Evolutionary conservation across 2,329 filamentous ascomycete genomes (phyloP).

Genomic region (Alternaria conjuncta): DNA sequence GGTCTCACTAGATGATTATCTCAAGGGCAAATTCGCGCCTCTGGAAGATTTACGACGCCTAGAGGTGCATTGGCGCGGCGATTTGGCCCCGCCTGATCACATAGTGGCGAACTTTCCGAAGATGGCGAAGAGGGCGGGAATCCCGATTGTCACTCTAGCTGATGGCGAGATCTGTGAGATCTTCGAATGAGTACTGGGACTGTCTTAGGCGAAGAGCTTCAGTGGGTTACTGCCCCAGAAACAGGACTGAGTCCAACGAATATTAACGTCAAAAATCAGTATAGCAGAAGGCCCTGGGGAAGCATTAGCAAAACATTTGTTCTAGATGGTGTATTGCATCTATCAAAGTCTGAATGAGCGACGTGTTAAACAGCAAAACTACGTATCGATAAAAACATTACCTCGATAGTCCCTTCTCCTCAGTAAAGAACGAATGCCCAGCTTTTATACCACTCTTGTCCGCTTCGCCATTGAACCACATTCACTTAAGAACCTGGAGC

Average conservation of each 20-base stretch:
- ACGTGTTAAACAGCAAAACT: neutral
- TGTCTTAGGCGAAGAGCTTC: neutral
- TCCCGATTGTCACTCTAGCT: neutral
- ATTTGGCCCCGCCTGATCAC: neutral
- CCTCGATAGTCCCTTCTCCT: neutral
- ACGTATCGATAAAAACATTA: neutral
- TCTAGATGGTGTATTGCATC: neutral
- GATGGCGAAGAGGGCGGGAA: neutral
- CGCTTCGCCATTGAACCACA: neutral
- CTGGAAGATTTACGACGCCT: neutral
- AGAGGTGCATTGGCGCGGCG: neutral
- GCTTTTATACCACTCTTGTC: neutral
- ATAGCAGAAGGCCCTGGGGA: neutral
- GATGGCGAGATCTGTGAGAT: neutral
- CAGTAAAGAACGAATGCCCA: neutral
- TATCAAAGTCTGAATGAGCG: neutral
- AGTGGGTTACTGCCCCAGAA: neutral
- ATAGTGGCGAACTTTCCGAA: neutral
- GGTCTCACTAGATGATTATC: neutral
- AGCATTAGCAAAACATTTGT: too few relatives aligned
- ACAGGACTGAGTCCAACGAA: neutral
- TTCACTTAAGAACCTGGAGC: constrained; percentile 15
- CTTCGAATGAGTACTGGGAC: neutral
- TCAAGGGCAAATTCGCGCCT: neutral
- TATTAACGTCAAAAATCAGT: neutral